phyloP scores from a whole-genome alignment of 2,329 filamentous ascomycete genomes.

The Penicillium sp. region DNA sequence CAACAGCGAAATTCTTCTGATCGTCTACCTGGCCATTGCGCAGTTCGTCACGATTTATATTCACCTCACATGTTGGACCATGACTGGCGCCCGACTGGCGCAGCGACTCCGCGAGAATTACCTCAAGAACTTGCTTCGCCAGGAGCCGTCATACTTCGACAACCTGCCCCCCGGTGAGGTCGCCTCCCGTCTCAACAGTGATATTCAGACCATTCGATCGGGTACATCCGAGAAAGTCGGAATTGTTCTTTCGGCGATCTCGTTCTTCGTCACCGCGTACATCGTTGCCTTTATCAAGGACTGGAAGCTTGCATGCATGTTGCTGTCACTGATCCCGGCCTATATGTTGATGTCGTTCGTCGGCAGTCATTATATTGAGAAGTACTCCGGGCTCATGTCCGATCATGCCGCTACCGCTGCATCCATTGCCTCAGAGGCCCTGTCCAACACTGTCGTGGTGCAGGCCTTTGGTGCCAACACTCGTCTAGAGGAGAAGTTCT shows the following conservation, averaged over 20 bases:
- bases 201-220: slow-evolving; percentile 66
- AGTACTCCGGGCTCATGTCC: slow-evolving; percentile 51
- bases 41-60: slow-evolving; percentile 65
- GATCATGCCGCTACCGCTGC: slow-evolving; percentile 59
- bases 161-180: slow-evolving; percentile 63
- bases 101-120: slow-evolving; percentile 64
- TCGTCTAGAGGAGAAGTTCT: slow-evolving; percentile 62
- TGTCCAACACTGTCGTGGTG: slow-evolving; percentile 62
- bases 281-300: slow-evolving; percentile 67
- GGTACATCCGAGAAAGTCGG: slow-evolving; percentile 72
- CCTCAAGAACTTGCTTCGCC: slow-evolving; percentile 57
- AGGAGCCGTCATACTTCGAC: slow-evolving; percentile 66
- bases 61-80: slow-evolving; percentile 64
- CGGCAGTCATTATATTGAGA: slow-evolving; percentile 56
- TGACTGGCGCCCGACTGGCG: slow-evolving; percentile 64
- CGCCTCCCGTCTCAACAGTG: slow-evolving; percentile 62
- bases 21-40: slow-evolving; percentile 65
- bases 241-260: slow-evolving; percentile 60
- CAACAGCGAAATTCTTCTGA: slow-evolving; percentile 58
- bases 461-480: slow-evolving; percentile 63
- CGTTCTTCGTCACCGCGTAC: slow-evolving; percentile 68
- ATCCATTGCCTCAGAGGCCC: slow-evolving; percentile 62
- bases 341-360: slow-evolving; percentile 61
- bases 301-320: slow-evolving; percentile 61
- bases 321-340: slow-evolving; percentile 63